Evolutionary conservation across 202 grass and related monocot species (phyloP).

Genomic region (Brachypodium distachyon): DNA sequence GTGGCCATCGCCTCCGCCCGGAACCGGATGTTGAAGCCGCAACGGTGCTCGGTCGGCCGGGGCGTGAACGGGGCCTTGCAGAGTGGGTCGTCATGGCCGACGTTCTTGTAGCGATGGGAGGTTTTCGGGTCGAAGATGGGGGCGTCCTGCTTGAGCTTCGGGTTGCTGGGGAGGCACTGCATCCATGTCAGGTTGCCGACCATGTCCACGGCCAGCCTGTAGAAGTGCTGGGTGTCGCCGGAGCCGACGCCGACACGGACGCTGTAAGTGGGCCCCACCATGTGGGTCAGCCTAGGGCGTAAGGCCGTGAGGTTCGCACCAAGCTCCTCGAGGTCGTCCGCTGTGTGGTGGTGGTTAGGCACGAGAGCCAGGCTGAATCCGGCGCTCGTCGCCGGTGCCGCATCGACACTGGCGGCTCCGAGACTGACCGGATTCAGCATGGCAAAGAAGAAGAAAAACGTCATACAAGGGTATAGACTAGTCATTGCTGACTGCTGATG

Average conservation of each 20-base stretch:
- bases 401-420: background rate
- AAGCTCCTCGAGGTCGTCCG: background rate
- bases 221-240: background rate
- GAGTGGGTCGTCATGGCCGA: background rate
- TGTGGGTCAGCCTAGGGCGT: background rate
- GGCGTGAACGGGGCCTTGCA: background rate
- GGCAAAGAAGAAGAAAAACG: background rate
- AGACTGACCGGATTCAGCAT: background rate
- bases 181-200: background rate
- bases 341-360: background rate
- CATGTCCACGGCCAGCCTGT: background rate
- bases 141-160: background rate
- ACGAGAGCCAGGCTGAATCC: background rate
- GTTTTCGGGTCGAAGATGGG: background rate
- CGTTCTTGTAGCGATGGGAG: background rate
- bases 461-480: background rate
- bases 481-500: background rate
- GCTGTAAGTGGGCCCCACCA: background rate
- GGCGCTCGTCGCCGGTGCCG: background rate
- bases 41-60: background rate
- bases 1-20: background rate
- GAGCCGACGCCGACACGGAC: background rate
- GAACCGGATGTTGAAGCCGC: background rate
- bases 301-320: background rate
- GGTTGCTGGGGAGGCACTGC: background rate